Evolutionary conservation across 2,329 filamentous ascomycete species (phyloP), one percentile per base, ranked within the genome.

Genomic region (Lecanosticta acicola): DNA sequence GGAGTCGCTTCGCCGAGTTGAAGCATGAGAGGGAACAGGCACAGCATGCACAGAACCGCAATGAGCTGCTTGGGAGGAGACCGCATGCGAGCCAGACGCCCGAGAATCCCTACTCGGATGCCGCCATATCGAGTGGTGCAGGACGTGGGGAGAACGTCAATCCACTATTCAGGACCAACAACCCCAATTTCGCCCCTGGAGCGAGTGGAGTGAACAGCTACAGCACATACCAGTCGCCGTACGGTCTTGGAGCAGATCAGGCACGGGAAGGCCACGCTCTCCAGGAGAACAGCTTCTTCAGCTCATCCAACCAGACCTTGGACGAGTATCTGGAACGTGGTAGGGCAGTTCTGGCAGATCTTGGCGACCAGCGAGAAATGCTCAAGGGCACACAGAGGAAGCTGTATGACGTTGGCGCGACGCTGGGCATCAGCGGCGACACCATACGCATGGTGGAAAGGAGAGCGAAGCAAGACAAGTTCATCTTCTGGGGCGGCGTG

Each of bases 381-480:
- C 75, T 98, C 53, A 98, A 98, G 73, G 87, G 84, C 41, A 97
- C 93, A 17, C 93, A 98, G 69, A 84, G 84, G 66, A 81, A 83
- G 64, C 74, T 98, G 40, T 97, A 97, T 64, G 91, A 81, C 58
- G 89, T 96, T 16, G 93, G 87, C 4, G 97, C 94, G 64, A 97
- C 93, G 17, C 71, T 98, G 39, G 93, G 93, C 0, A 79, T 98
- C 49, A 94, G 86, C 61, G 90, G 91, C 16, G 91, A 97, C 65
- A 98, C 93, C 1, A 98, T 98, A 55, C 82, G 93, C 38, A 97
- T 93, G 88, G 85, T 98, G 34, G 91, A 97, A 70, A 73, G 93
- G 57, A 77, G 93, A 52, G 89, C 93, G 41, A 85, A 82, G 66
- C 86, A 97, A 72, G 93, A 98, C 66, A 97, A 96, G 70, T 97